Evolutionary conservation across 805 yeast species (phyloP).

Genomic region (Candida quercuum): DNA sequence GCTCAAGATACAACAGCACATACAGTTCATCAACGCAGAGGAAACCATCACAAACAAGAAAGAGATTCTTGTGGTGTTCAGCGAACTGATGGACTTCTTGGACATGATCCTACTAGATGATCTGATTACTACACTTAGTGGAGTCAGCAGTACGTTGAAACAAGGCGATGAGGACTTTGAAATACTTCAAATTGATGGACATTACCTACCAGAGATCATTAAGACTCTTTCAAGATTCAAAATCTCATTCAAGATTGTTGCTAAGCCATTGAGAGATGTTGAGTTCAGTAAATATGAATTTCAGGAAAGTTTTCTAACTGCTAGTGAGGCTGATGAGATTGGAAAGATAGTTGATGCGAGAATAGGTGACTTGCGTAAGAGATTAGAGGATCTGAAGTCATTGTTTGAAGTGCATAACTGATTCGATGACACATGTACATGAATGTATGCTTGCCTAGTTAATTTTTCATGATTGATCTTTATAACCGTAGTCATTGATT

Average conservation of each 20-base stretch:
- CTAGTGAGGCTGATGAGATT: neutral
- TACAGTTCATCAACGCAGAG: constrained; percentile 14
- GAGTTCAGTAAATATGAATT: neutral
- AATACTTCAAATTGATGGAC: neutral
- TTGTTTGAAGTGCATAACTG: too few relatives aligned
- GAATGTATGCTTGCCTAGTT: too few relatives aligned
- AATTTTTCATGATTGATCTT: too few relatives aligned
- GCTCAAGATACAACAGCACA: constrained; percentile 8
- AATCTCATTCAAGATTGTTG: neutral
- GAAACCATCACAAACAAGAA: constrained; percentile 17
- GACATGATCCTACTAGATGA: constrained; percentile 13
- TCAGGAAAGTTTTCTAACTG: neutral
- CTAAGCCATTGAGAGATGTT: neutral
- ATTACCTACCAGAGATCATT: neutral
- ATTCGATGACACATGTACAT: too few relatives aligned
- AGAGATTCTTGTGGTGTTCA: constrained; percentile 13
- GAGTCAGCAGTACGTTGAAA: constrained; percentile 1
- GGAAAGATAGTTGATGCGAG: neutral
- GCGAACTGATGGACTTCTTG: constrained; percentile 13
- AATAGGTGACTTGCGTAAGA: neutral
- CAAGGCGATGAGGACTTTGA: neutral
- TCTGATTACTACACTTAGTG: constrained; percentile 9
- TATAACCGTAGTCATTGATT: too few relatives aligned
- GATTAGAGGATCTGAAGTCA: neutral
- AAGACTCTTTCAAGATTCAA: neutral